Evolutionary conservation across 345 rosid genomes (phyloP).

Genomic region (Reutealis trisperma): DNA sequence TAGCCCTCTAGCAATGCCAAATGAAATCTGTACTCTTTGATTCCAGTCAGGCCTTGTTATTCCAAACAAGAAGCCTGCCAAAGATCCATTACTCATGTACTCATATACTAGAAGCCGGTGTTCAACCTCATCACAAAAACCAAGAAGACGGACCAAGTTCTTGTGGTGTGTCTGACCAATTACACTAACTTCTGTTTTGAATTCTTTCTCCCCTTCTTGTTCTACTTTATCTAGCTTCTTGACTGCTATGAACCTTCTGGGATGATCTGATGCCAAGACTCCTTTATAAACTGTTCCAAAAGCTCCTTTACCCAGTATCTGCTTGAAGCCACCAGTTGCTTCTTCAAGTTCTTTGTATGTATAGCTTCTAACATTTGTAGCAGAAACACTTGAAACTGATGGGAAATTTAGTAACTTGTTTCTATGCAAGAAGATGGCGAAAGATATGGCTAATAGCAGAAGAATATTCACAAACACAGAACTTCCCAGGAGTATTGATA

Average conservation of each 20-base stretch:
- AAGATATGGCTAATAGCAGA: not conserved
- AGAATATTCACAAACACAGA: slow-evolving; percentile 11
- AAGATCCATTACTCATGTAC: slow-evolving; percentile 16
- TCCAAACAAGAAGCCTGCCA: slow-evolving; percentile 11
- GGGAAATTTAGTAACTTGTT: not conserved
- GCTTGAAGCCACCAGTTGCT: not conserved
- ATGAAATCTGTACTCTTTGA: slow-evolving; percentile 3
- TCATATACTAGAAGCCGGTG: slow-evolving; percentile 11
- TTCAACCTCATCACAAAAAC: slow-evolving; percentile 6
- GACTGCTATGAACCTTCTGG: not conserved
- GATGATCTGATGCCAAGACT: not conserved
- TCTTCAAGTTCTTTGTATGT: slow-evolving; percentile 5
- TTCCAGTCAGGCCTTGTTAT: slow-evolving; percentile 1
- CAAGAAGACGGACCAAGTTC: slow-evolving; percentile 9
- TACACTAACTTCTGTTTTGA: not conserved
- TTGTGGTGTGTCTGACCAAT: not conserved
- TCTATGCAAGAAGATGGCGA: not conserved
- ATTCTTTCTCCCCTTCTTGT: slow-evolving; percentile 12
- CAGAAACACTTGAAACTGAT: too few relatives aligned
- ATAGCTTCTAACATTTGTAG: not conserved
- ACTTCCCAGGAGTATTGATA: slow-evolving; percentile 19
- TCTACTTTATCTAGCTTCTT: slow-evolving; percentile 10
- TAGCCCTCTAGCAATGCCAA: slow-evolving; percentile 14
- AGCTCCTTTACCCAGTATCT: slow-evolving; percentile 10
- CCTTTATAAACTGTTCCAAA: slow-evolving; percentile 17